Evolutionary conservation across 306 rosid species (phyloP), one percentile per base, ranked within the genome.

Genomic region (Canavalia gladiata): DNA sequence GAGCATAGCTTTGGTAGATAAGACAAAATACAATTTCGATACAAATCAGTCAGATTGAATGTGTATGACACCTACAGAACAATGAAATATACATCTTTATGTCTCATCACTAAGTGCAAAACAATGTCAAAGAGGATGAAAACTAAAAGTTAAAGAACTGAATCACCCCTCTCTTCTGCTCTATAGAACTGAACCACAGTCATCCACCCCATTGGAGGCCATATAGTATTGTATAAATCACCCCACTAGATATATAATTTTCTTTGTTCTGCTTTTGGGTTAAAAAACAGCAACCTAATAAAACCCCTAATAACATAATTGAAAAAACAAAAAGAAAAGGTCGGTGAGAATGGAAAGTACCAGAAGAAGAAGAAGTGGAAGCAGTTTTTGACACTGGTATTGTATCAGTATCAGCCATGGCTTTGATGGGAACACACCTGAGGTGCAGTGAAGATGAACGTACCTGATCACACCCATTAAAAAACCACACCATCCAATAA

Each of bases 371-470:
- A 31, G 86, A 79, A 45, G 80, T 74, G 63, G 84, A 63, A 49
- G 82, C 69, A 56, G 64, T 5, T 71, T 77, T 64, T 9, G 91
- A 64, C 12, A 30, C 50, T 30, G 89, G 60, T 45, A 82, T 5
- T 6, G 89, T 45, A 28, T 83, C 87, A 42, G 76, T 73, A 5
- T 89, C 80, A 29, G 97, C 90, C 97, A 95, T 91, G 63, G 92
- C 91, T 83, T 74, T 88, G 84, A 91, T 78, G 43, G 88, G 79
- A 39, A 74, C 10, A 57, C 72, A 84, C 76, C 80, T 75, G 62
- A 82, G 78, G 49, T 54, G 81, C 62, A 79, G 74, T 37, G 85
- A 75, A 49, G 84, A 79, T 1, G 83, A 79, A 60, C 59, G 78
- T 66, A 78, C 59, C 76, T 84, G 84, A 59, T 49, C 62, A 51